Percentiles rank a stretch among this genome's conserved stretches.
Evolutionary conservation across 257 asterid genomes (phyloP).

Genomic region (Solanum medicagineum): DNA sequence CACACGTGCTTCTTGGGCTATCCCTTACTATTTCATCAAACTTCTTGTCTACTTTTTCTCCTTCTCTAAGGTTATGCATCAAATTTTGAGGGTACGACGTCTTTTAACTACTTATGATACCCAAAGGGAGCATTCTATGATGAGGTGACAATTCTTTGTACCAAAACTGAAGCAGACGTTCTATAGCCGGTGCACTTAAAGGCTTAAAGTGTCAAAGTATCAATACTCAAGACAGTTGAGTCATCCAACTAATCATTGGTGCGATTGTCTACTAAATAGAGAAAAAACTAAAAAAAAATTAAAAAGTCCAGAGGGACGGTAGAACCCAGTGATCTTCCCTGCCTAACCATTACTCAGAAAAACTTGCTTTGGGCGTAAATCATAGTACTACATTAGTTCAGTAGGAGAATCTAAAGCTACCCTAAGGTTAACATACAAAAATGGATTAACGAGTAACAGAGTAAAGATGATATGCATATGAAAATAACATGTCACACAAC

Average conservation of each 20-base stretch:
- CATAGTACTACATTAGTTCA: neutral
- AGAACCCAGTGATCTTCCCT: neutral
- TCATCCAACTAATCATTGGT: neutral
- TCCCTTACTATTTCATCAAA: neutral
- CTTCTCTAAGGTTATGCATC: neutral
- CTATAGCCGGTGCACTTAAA: neutral
- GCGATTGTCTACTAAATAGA: neutral
- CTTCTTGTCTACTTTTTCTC: neutral
- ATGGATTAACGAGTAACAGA: neutral
- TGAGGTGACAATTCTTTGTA: neutral
- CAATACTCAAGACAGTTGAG: neutral
- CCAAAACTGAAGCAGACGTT: neutral
- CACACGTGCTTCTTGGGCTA: neutral
- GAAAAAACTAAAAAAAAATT: neutral
- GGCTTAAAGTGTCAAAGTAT: too few relatives aligned
- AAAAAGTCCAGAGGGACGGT: neutral
- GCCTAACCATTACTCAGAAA: neutral
- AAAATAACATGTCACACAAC: neutral
- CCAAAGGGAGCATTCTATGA: neutral
- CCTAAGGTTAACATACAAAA: neutral
- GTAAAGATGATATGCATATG: neutral
- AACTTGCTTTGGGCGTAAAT: neutral
- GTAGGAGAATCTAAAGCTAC: neutral
- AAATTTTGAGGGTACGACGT: neutral
- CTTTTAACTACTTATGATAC: neutral